These are phyloP conservation scores for Calonectria leucothoes DNA, from an alignment of 2,329 filamentous ascomycete genomes.

Conservation along the genomic window DNA sequence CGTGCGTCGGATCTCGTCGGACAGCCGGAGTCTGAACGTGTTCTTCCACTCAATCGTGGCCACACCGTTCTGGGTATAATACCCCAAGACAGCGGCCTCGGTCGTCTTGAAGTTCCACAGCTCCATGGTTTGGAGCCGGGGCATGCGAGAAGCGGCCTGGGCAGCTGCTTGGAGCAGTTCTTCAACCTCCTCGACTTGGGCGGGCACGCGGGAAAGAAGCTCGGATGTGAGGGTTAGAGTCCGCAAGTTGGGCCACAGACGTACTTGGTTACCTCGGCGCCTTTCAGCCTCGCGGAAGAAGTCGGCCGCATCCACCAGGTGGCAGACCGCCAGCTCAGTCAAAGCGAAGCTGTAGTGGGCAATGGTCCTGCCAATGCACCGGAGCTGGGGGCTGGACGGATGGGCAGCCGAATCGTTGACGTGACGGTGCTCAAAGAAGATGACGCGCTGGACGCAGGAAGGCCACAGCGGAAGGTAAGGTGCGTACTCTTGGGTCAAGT, in stretches of 20 bases:
- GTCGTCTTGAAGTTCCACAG: neutral
- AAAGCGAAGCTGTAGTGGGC: neutral
- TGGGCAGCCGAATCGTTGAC: neutral
- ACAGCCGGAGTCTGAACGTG: neutral
- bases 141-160: neutral
- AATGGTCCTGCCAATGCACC: neutral
- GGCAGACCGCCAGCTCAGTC: neutral
- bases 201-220: neutral
- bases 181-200: neutral
- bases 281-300: neutral
- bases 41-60: neutral
- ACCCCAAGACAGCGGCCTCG: neutral
- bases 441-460: neutral
- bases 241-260: neutral
- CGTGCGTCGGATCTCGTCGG: neutral
- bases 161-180: neutral
- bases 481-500: neutral
- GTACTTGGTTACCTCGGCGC: neutral
- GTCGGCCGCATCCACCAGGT: neutral
- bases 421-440: neutral
- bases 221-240: neutral
- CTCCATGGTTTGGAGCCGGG: neutral
- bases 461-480: neutral
- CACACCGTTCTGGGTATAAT: neutral
- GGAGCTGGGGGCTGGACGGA: neutral